These are phyloP conservation scores for Stachybotrys echinatus DNA, from an alignment of 2,329 filamentous ascomycete genomes.

Conservation along the genomic window DNA sequence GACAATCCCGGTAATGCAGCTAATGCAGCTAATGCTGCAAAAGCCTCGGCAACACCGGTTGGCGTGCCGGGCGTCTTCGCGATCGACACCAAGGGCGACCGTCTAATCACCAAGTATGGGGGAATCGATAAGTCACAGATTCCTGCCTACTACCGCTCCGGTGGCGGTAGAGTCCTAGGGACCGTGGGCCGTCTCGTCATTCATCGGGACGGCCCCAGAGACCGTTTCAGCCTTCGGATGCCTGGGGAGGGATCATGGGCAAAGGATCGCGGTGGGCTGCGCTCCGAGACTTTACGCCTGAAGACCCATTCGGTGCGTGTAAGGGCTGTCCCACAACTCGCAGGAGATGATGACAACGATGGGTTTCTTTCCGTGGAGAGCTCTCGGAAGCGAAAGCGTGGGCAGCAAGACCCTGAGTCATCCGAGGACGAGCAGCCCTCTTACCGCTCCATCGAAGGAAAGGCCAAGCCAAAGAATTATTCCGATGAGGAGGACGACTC, in stretches of 20 bases:
- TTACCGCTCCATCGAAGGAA: constrained; percentile 62
- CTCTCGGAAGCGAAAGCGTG: constrained; percentile 37
- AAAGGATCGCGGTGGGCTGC: constrained; percentile 41
- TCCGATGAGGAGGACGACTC: constrained; percentile 45
- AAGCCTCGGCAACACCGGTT: background rate
- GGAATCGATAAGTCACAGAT: constrained; percentile 66
- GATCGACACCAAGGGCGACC: constrained; percentile 72
- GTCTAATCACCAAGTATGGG: constrained; percentile 69
- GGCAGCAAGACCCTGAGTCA: constrained; percentile 25
- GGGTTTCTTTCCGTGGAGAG: constrained; percentile 44
- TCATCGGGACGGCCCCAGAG: constrained; percentile 56
- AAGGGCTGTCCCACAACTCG: constrained; percentile 18
- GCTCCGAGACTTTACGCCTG: constrained; percentile 33
- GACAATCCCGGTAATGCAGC: constrained; percentile 5
- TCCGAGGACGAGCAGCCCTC: constrained; percentile 43
- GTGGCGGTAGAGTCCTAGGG: constrained; percentile 68
- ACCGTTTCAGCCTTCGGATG: constrained; percentile 46
- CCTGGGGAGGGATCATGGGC: constrained; percentile 30
- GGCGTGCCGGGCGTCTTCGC: constrained; percentile 38
- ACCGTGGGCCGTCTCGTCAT: constrained; percentile 55
- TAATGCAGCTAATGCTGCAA: background rate
- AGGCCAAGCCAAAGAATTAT: constrained; percentile 44
- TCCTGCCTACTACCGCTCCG: constrained; percentile 64
- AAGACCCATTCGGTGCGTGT: constrained; percentile 35
- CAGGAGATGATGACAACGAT: constrained; percentile 20